Evolutionary conservation across 2,329 filamentous ascomycete species (phyloP).

Genomic region (Akanthomyces uredinophilus): DNA sequence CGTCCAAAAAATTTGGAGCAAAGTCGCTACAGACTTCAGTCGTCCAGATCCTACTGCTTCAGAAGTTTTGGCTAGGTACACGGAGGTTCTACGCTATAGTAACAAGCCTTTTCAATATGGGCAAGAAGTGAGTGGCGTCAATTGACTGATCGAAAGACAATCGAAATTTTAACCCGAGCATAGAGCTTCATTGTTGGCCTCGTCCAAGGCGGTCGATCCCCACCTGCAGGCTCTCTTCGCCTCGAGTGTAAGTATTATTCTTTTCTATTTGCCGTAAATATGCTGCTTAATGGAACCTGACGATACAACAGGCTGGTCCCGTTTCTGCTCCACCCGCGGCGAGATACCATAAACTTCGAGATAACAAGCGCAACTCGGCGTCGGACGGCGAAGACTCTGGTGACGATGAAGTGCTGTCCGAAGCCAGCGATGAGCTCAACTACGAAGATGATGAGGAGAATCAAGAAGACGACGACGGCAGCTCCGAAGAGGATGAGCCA

Average conservation of each 20-base stretch:
- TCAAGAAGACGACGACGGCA: slow-evolving; percentile 16
- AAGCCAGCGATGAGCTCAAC: slow-evolving; percentile 23
- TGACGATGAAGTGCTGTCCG: slow-evolving; percentile 29
- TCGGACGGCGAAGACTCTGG: slow-evolving; percentile 20
- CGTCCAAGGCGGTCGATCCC: slow-evolving; percentile 60
- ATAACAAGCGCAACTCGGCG: slow-evolving; percentile 29
- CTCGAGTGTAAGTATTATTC: slow-evolving; percentile 56
- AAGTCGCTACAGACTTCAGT: neutral
- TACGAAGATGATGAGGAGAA: slow-evolving; percentile 21
- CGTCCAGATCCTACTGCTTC: neutral
- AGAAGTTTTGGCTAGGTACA: neutral
- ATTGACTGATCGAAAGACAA: neutral
- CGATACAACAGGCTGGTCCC: slow-evolving; percentile 42
- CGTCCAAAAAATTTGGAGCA: slow-evolving; percentile 12
- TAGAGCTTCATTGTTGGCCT: slow-evolving; percentile 36
- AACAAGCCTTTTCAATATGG: slow-evolving; percentile 15
- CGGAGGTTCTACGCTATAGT: neutral
- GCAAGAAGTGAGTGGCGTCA: slow-evolving; percentile 17
- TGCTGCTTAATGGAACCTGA: slow-evolving; percentile 10
- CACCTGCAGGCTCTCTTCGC: slow-evolving; percentile 65
- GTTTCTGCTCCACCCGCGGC: slow-evolving; percentile 41
- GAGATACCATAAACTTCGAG: slow-evolving; percentile 37
- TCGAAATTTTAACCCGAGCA: slow-evolving; percentile 16
- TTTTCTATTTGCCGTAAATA: neutral
- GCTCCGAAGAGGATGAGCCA: slow-evolving; percentile 16